These are phyloP conservation scores for Colletotrichum musae DNA, from an alignment of 2,329 filamentous ascomycete species.

Conservation along the genomic window DNA sequence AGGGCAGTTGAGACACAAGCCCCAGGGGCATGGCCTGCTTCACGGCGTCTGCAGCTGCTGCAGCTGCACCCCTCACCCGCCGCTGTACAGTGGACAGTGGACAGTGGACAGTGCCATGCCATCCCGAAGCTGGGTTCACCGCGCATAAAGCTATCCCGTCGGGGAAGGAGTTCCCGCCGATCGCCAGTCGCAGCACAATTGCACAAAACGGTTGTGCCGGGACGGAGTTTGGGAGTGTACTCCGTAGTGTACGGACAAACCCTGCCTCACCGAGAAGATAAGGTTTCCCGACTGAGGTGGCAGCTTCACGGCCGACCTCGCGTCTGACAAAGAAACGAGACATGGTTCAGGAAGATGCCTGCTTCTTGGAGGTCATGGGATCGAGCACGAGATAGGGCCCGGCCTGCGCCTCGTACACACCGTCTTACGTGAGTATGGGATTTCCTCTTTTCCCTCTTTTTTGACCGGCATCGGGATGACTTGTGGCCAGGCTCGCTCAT, in stretches of 20 bases:
- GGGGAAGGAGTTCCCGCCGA: constrained; percentile 17
- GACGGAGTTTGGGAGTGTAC: not conserved
- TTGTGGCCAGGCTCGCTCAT: not conserved
- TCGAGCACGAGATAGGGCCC: constrained; percentile 20
- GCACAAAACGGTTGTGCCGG: constrained; percentile 32
- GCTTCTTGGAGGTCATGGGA: constrained; percentile 28
- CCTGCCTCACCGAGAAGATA: constrained; percentile 35
- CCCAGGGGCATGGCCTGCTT: constrained; percentile 34
- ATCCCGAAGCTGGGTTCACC: constrained; percentile 33
- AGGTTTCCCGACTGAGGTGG: constrained; percentile 37
- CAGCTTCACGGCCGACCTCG: constrained; percentile 31
- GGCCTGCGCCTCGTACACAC: constrained; percentile 21
- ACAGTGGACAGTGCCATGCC: constrained; percentile 27
- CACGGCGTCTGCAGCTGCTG: constrained; percentile 20
- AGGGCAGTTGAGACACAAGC: constrained; percentile 34
- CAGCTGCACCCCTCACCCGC: constrained; percentile 36
- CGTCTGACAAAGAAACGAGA: constrained; percentile 25
- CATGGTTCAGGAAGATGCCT: constrained; percentile 25
- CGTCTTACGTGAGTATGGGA: constrained; percentile 35
- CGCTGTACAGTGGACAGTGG: too few species aligned
- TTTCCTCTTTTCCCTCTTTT: constrained; percentile 25
- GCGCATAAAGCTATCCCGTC: constrained; percentile 35
- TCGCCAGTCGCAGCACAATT: constrained; percentile 25
- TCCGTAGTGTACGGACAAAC: not conserved
- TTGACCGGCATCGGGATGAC: constrained; percentile 13